phyloP scores from a whole-genome alignment of 257 asterid genomes.

The Plectranthus barbatus region DNA sequence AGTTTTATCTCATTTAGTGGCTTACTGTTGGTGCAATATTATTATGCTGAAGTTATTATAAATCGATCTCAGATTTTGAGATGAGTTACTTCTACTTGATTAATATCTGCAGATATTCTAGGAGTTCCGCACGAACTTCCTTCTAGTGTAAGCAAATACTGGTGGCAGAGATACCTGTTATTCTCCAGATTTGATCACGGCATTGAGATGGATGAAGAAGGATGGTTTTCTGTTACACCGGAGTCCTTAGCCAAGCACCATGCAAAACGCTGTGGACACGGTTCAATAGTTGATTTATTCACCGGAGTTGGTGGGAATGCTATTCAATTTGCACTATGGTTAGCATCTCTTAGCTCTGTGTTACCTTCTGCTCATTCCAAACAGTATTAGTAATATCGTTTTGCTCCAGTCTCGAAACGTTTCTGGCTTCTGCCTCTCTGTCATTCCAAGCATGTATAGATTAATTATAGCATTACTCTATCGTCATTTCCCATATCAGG shows the following conservation, averaged over 20 bases:
- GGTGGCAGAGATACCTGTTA: conserved; percentile 72
- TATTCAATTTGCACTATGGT: conserved; percentile 86
- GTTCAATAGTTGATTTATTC: conserved; percentile 66
- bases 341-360: conserved; percentile 10
- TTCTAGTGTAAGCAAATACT: conserved; percentile 65
- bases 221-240: conserved; percentile 97
- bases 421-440: neutral
- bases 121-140: conserved; percentile 35
- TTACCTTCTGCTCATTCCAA: neutral
- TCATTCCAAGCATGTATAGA: neutral
- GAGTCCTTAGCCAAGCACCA: conserved; percentile 85
- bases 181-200: conserved; percentile 78
- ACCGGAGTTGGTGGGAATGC: conserved; percentile 96
- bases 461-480: too few relatives aligned
- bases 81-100: neutral
- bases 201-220: conserved; percentile 90
- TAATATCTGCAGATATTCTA: conserved; percentile 27
- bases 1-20: neutral
- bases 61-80: neutral
- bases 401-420: neutral
- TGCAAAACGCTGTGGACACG: conserved; percentile 73
- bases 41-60: neutral
- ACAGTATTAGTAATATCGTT: neutral
- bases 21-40: neutral
- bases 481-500: neutral